These are phyloP conservation scores for Mortierella sp. DNA, from an alignment of 371 early-diverging fungal species.

Conservation along the genomic window DNA sequence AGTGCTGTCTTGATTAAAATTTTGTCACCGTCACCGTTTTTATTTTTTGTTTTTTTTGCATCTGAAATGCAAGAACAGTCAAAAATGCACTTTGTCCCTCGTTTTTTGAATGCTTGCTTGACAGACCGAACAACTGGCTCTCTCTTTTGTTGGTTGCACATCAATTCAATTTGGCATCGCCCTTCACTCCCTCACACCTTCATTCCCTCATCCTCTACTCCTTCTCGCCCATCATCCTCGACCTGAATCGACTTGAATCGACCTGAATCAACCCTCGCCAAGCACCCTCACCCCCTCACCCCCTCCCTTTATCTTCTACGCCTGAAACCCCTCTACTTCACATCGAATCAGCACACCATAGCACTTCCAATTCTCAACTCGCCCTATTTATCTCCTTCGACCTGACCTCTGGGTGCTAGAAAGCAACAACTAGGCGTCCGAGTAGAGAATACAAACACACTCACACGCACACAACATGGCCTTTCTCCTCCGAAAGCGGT, in stretches of 20 bases:
- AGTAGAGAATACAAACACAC: neutral
- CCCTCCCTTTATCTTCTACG: neutral
- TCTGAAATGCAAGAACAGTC: no score
- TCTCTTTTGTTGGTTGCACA: no score
- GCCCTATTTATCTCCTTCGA: neutral
- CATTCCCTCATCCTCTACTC: no score
- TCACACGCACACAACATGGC: neutral
- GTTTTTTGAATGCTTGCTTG: no score
- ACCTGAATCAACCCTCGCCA: neutral
- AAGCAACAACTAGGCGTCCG: neutral
- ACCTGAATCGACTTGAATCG: no score
- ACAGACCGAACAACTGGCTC: no score
- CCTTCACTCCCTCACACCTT: no score
- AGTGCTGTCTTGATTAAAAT: neutral
- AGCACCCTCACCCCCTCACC: neutral
- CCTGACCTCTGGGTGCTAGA: neutral
- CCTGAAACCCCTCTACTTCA: neutral
- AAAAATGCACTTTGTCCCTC: no score
- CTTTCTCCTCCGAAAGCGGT: conserved; percentile 20
- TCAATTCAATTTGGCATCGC: no score
- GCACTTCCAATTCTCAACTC: neutral
- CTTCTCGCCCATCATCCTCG: no score
- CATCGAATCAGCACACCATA: neutral
- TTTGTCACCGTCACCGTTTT: conserved; percentile 1
- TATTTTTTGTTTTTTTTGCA: neutral